Base-by-base conservation (phyloP, 2,329 filamentous ascomycete genomes). In the Talaromyces pinophilus region DNA sequence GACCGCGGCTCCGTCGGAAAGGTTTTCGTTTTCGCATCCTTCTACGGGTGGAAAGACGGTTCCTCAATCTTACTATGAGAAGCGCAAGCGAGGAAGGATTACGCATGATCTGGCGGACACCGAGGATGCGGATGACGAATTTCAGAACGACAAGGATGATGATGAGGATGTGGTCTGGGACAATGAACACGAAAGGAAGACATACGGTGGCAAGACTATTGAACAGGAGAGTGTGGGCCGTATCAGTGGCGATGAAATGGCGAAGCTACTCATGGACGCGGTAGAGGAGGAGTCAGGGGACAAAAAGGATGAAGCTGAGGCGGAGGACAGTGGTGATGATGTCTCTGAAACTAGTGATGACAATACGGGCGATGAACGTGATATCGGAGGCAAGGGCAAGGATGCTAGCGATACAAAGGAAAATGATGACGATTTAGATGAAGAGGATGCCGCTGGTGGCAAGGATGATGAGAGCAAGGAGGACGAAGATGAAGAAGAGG, bases 1-100 rank as follows among this genome's bases (percentile, higher is more conserved):
- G 10, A 25, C 30, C 15, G n/a, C 5, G n/a, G 11, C 33, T 15
- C 3, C 13, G 22, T 46, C 38, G 40, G 22, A 38, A 19, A 38
- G 22, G 15, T 60, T 38, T 25, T 60, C 57, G 6, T 44, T 46
- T 30, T 64, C 38, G 19, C 52, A 50, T 46, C 54, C 64, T 38
- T 59, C 64, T 38, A 59, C 52, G 8, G 59, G 59, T 1, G 64
- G 64, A 3, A 66, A 66, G 54, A 63, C 59, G 22, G 35, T 66
- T 30, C 28, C 38, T 54, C 60, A 10, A 17, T 13, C 17, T 28
- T 62, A 60, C 19, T 60, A 60, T 33, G 13, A 19, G 13, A 7
- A 7, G 22, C 28, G 4, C 5, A 60, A 52, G 13, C 13, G 30
- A 38, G 17, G 7, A 44, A 22, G 42, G 5, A 2, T 8, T 38